A percentile compares a stretch with the other conserved stretches of the same genome.
Conservation (phyloP, 345 rosid species). For the Sonneratia alba region DNA sequence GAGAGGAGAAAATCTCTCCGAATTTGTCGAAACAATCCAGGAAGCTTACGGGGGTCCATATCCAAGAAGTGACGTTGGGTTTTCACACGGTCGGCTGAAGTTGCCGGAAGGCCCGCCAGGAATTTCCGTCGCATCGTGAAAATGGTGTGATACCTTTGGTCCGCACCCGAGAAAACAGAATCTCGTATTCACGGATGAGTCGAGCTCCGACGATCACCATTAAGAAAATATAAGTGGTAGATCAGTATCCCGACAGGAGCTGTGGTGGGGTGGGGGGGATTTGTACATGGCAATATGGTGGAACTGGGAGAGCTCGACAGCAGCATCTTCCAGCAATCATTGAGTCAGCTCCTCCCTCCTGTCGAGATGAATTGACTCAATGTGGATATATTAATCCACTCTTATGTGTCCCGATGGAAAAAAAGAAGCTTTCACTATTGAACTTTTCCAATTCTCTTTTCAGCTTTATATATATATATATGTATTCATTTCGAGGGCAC, state of each 20-base stretch:
- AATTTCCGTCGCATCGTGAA: too few species aligned
- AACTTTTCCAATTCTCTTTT: not conserved
- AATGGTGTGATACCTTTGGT: too few species aligned
- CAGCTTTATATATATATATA: too few species aligned
- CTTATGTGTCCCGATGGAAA: not conserved
- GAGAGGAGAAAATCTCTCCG: not conserved
- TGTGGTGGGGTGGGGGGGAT: too few species aligned
- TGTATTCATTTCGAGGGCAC: too few species aligned
- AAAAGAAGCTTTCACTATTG: not conserved
- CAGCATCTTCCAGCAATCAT: not conserved
- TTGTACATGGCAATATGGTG: too few species aligned
- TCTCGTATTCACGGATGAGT: too few species aligned
- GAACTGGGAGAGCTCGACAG: not conserved
- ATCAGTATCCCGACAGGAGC: too few species aligned
- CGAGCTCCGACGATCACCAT: too few species aligned
- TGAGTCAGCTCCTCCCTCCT: not conserved
- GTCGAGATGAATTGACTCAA: not conserved
- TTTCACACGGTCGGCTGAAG: constrained; percentile 29
- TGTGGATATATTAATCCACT: not conserved
- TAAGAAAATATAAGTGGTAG: too few species aligned
- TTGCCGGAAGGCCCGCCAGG: constrained; percentile 7
- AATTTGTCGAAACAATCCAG: not conserved
- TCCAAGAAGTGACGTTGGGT: constrained; percentile 23
- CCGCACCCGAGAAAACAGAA: too few species aligned
- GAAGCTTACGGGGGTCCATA: not conserved